phyloP scores from a whole-genome alignment of 78 protist genomes.

The Pigoraptor vietnamica region DNA sequence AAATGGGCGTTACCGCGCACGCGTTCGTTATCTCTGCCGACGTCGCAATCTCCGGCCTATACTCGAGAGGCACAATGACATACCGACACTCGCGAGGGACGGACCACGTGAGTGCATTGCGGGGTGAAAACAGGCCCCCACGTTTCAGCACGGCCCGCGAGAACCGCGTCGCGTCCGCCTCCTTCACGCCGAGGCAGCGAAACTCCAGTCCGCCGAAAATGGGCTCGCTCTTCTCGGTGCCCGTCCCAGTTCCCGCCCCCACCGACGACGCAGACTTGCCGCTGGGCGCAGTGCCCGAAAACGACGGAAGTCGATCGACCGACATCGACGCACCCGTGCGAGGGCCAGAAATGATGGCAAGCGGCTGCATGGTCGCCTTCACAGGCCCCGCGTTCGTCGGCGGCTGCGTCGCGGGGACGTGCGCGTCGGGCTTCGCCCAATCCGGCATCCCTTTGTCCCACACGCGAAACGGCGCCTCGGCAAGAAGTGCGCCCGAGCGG shows the following conservation, averaged over 20 bases:
- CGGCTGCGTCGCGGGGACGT: too few relatives aligned
- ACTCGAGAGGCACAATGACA: neutral
- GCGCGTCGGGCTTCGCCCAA: neutral
- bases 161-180: neutral
- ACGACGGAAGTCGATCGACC: too few relatives aligned
- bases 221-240: neutral
- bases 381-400: too few relatives aligned
- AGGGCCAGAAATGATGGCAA: too few relatives aligned
- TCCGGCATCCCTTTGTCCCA: neutral
- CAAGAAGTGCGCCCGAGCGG: neutral
- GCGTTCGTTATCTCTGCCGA: neutral
- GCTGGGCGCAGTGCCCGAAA: too few relatives aligned
- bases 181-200: neutral
- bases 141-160: neutral
- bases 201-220: neutral
- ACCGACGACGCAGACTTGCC: too few relatives aligned
- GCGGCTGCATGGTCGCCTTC: too few relatives aligned
- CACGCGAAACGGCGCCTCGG: neutral
- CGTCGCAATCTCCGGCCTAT: neutral
- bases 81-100: neutral
- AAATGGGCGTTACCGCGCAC: neutral
- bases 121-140: neutral
- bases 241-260: too few relatives aligned
- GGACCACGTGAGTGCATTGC: neutral
- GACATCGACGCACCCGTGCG: too few relatives aligned